These are phyloP conservation scores for Podaxis pistillaris DNA, from an alignment of 768 basidiomycete species.

Conservation along the genomic window DNA sequence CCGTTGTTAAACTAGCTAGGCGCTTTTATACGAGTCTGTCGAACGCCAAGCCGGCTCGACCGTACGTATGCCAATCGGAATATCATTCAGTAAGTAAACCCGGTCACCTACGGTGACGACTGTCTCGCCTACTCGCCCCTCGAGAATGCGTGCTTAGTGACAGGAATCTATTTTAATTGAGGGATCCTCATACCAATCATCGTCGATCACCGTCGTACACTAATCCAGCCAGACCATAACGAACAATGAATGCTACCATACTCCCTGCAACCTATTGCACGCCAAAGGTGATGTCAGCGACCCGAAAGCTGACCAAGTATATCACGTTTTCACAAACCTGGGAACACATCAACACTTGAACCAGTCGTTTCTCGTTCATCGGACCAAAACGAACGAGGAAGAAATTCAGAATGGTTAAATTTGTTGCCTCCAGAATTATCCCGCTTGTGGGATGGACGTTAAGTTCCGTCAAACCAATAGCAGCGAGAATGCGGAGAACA, in stretches of 20 bases:
- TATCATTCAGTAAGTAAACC: background rate
- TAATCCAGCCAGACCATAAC: slow-evolving; percentile 87
- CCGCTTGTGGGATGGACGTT: slow-evolving; percentile 53
- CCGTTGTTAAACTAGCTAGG: background rate
- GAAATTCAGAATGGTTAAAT: slow-evolving; percentile 89
- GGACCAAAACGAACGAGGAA: slow-evolving; percentile 79
- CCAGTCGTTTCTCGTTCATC: slow-evolving; percentile 81
- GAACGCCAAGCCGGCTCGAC: background rate
- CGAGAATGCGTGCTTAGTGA: background rate
- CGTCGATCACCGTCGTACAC: slow-evolving; percentile 92
- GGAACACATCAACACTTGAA: slow-evolving; percentile 65
- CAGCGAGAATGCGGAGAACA: slow-evolving; percentile 57
- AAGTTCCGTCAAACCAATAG: slow-evolving; percentile 66
- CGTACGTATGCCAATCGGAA: background rate
- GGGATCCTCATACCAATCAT: slow-evolving; percentile 31
- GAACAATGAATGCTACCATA: slow-evolving; percentile 74
- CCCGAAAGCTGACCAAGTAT: background rate
- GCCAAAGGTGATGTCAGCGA: slow-evolving; percentile 14
- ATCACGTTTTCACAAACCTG: slow-evolving; percentile 49
- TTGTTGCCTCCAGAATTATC: slow-evolving; percentile 69
- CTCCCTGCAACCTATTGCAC: slow-evolving; percentile 65
- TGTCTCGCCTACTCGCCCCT: background rate
- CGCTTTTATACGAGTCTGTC: background rate
- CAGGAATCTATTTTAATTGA: background rate
- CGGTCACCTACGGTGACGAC: background rate